These are phyloP conservation scores for Podila verticillata DNA, from an alignment of 192 early-diverging fungal genomes.

Conservation along the genomic window DNA sequence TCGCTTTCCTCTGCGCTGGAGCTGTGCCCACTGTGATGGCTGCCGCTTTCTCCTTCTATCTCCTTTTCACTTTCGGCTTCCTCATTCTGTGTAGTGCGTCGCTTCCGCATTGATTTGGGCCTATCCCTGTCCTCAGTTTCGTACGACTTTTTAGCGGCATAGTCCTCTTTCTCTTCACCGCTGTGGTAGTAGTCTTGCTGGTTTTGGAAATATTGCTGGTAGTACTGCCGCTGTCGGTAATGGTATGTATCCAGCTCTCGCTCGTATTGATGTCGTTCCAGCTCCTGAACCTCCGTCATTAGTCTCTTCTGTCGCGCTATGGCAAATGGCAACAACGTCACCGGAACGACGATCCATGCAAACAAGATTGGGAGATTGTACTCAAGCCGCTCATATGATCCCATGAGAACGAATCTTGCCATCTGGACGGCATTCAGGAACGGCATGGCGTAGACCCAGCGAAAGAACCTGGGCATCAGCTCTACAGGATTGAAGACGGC, in stretches of 20 bases:
- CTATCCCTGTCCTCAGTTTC: background rate
- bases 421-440: slow-evolving; percentile 60
- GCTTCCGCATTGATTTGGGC: background rate
- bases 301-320: slow-evolving; percentile 48
- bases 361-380: slow-evolving; percentile 54
- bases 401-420: slow-evolving; percentile 51
- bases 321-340: slow-evolving; percentile 33
- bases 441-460: slow-evolving; percentile 53
- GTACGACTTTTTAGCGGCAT: too few relatives aligned
- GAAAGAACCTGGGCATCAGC: slow-evolving; percentile 53
- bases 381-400: slow-evolving; percentile 46
- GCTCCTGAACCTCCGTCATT: slow-evolving; percentile 11
- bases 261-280: background rate
- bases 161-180: background rate
- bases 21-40: too few relatives aligned
- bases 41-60: too few relatives aligned
- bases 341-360: slow-evolving; percentile 47
- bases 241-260: slow-evolving; percentile 3
- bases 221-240: slow-evolving; percentile 1
- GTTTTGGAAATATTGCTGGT: background rate
- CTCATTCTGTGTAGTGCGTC: background rate
- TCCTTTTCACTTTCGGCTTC: too few relatives aligned
- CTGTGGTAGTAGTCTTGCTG: background rate
- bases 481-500: slow-evolving; percentile 49
- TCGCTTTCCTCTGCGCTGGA: too few relatives aligned